Conservation (phyloP, 1,139 yeast genomes). For the Chernovozyma aurita region DNA sequence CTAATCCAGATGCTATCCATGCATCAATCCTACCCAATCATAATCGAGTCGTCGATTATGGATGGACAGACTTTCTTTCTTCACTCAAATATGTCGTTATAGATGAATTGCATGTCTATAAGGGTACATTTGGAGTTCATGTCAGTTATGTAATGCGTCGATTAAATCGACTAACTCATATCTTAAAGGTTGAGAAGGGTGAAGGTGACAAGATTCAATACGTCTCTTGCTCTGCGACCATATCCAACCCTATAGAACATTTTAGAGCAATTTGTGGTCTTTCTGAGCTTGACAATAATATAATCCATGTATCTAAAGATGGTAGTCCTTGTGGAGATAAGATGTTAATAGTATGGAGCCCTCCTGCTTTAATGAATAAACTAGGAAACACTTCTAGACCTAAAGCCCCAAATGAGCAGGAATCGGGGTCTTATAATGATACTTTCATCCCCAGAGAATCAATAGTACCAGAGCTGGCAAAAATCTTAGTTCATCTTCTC, state of each 20-base stretch:
- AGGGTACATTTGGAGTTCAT: slow-evolving; percentile 88
- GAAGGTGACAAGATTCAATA: slow-evolving; percentile 40
- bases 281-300: slow-evolving; percentile 25
- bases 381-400: slow-evolving; percentile 37
- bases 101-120: slow-evolving; percentile 87
- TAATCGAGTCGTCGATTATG: slow-evolving; percentile 23
- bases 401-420: background rate
- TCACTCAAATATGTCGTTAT: slow-evolving; percentile 71
- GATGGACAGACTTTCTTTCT: slow-evolving; percentile 68
- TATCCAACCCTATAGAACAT: slow-evolving; percentile 65
- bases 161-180: slow-evolving; percentile 55
- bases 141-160: slow-evolving; percentile 84
- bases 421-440: slow-evolving; percentile 25
- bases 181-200: slow-evolving; percentile 27
- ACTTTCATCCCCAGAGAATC: slow-evolving; percentile 51
- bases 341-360: slow-evolving; percentile 77
- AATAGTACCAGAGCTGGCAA: slow-evolving; percentile 73
- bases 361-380: slow-evolving; percentile 61
- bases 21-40: slow-evolving; percentile 76
- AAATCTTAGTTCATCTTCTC: slow-evolving; percentile 58
- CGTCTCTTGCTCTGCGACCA: slow-evolving; percentile 92
- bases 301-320: slow-evolving; percentile 60
- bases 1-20: slow-evolving; percentile 94
- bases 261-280: slow-evolving; percentile 74
- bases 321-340: slow-evolving; percentile 88